These are phyloP conservation scores for Candida multigemmis DNA, from an alignment of 805 yeast genomes.

Conservation along the genomic window DNA sequence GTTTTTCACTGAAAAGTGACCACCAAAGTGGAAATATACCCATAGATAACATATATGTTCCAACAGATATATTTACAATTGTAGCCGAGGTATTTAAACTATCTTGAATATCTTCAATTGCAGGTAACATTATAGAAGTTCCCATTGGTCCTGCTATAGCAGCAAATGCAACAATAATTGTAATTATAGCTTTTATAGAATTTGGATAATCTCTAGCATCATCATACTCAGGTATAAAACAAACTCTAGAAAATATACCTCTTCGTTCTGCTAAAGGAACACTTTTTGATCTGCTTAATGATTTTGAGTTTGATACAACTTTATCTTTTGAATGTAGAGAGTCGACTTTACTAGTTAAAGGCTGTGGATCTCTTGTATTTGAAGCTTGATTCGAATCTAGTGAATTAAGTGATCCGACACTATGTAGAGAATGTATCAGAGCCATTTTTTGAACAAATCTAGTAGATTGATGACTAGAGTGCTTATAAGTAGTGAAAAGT, in stretches of 20 bases:
- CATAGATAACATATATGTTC: constrained; percentile 61
- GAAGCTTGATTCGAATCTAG: too few relatives aligned
- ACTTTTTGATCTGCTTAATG: constrained; percentile 4
- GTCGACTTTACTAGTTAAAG: too few relatives aligned
- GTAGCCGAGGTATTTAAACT: constrained; percentile 49
- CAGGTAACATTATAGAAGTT: constrained; percentile 75
- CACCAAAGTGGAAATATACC: constrained; percentile 88
- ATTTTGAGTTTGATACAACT: constrained; percentile 1
- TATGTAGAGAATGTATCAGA: too few relatives aligned
- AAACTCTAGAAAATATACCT: constrained; percentile 45
- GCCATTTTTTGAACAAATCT: too few relatives aligned
- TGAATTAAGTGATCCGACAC: too few relatives aligned
- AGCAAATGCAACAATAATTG: constrained; percentile 60
- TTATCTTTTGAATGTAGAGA: too few relatives aligned
- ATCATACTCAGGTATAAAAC: constrained; percentile 59
- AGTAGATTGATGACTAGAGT: too few relatives aligned
- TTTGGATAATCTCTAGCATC: constrained; percentile 61
- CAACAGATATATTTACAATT: constrained; percentile 70
- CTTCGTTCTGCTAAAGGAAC: constrained; percentile 35
- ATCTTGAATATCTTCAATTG: constrained; percentile 48
- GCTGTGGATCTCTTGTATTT: too few relatives aligned
- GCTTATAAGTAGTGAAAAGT: constrained; percentile 1
- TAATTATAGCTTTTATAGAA: constrained; percentile 42
- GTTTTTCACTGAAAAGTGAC: constrained; percentile 68
- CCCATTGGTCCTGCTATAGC: constrained; percentile 87